phyloP scores from a whole-genome alignment of 1,139 yeast species.

The Saccharomyces hybrid region DNA sequence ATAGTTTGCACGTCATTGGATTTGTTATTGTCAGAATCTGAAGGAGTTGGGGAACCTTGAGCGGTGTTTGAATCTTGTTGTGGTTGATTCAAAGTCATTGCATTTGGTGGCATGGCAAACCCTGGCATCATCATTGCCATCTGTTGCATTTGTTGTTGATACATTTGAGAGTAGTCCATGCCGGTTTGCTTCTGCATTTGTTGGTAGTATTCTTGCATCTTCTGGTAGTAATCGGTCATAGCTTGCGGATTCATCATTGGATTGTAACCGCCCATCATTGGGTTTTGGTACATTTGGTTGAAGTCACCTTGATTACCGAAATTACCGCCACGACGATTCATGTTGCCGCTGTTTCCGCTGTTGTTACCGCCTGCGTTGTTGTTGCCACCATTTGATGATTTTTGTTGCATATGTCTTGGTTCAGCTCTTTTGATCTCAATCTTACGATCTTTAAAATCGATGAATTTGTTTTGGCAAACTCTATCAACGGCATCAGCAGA shows the following conservation, averaged over 20 bases:
- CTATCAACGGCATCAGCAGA: slow-evolving; percentile 92
- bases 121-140: slow-evolving; percentile 46
- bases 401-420: slow-evolving; percentile 60
- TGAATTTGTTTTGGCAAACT: slow-evolving; percentile 75
- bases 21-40: neutral
- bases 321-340: slow-evolving; percentile 4
- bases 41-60: neutral
- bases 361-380: slow-evolving; percentile 9
- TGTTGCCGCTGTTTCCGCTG: slow-evolving; percentile 14
- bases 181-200: slow-evolving; percentile 48
- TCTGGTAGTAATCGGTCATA: slow-evolving; percentile 81
- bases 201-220: slow-evolving; percentile 71
- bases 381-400: slow-evolving; percentile 30
- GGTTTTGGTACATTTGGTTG: slow-evolving; percentile 28
- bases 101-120: slow-evolving; percentile 41
- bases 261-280: slow-evolving; percentile 47
- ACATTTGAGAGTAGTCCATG: slow-evolving; percentile 32
- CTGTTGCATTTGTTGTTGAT: slow-evolving; percentile 41
- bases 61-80: neutral
- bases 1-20: neutral
- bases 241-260: slow-evolving; percentile 70
- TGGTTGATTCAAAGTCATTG: slow-evolving; percentile 7
- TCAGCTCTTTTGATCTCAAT: slow-evolving; percentile 98
- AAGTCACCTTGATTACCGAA: slow-evolving; percentile 10
- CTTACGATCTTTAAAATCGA: slow-evolving; percentile 78